A percentile compares a stretch with the other conserved stretches of the same genome.
phyloP scores from a whole-genome alignment of 768 basidiomycete genomes.

The Rhizopogon sp. region DNA sequence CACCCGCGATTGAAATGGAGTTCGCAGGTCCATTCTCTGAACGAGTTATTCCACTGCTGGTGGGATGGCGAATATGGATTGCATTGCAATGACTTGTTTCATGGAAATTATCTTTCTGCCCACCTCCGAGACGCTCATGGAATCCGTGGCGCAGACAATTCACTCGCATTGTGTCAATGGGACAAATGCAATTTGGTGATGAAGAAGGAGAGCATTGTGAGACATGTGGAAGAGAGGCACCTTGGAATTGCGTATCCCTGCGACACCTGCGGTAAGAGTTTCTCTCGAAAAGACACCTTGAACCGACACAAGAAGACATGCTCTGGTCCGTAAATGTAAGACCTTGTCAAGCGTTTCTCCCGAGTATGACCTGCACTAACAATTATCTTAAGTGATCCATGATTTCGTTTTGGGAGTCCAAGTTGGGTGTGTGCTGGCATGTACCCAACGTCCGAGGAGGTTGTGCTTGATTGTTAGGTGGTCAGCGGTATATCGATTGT shows the following conservation, averaged over 20 bases:
- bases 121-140: background rate
- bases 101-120: background rate
- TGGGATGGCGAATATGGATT: background rate
- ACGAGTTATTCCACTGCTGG: too few species aligned
- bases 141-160: background rate
- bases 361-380: too few species aligned
- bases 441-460: too few species aligned
- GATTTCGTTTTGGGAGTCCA: too few species aligned
- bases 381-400: too few species aligned
- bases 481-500: too few species aligned
- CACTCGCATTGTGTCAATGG: background rate
- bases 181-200: background rate
- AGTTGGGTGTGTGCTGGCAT: too few species aligned
- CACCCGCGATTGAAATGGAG: too few species aligned
- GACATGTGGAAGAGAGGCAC: slow-evolving; percentile 21
- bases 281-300: slow-evolving; percentile 14
- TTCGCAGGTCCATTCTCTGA: too few species aligned
- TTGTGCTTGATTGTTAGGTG: too few species aligned
- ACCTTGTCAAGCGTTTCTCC: too few species aligned
- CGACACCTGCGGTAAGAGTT: too few species aligned
- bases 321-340: background rate
- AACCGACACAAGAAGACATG: slow-evolving; percentile 12
- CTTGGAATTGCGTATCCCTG: background rate
- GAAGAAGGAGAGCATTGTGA: background rate
- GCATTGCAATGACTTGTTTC: background rate